These are phyloP conservation scores for Piedraia hortae DNA, from an alignment of 2,329 filamentous ascomycete genomes.

Conservation along the genomic window DNA sequence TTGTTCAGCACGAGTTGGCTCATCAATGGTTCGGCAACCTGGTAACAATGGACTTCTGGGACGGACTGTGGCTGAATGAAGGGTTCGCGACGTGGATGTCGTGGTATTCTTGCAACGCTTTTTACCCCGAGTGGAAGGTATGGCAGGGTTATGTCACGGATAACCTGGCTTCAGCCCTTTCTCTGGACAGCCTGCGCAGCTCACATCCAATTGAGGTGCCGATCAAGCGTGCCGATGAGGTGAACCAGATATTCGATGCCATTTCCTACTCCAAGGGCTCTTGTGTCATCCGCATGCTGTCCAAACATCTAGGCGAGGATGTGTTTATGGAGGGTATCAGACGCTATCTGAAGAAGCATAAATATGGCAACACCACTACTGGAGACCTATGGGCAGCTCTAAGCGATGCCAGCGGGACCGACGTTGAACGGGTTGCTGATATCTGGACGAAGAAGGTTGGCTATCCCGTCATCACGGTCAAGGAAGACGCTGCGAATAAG, in stretches of 20 bases:
- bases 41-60: conserved; percentile 97
- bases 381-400: conserved; percentile 74
- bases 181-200: conserved; percentile 71
- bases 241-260: conserved; percentile 94
- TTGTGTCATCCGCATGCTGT: conserved; percentile 89
- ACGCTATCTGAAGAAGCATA: conserved; percentile 78
- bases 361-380: conserved; percentile 85
- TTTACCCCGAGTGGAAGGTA: conserved; percentile 96
- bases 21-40: conserved; percentile 98
- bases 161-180: conserved; percentile 64
- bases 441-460: conserved; percentile 95
- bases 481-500: conserved; percentile 40
- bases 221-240: conserved; percentile 80
- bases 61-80: conserved; percentile 87
- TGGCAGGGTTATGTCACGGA: conserved; percentile 91
- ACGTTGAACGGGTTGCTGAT: conserved; percentile 70
- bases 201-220: conserved; percentile 92
- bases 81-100: conserved; percentile 84
- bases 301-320: conserved; percentile 79
- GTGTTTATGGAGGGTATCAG: conserved; percentile 78
- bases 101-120: conserved; percentile 77
- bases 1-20: conserved; percentile 86
- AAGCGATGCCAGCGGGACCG: conserved; percentile 69
- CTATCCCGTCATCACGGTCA: conserved; percentile 71
- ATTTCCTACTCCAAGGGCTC: conserved; percentile 96